A percentile compares a stretch with the other conserved stretches of the same genome.
Conservation (phyloP, 31 red algal genomes). For the Endocladia muricata region DNA sequence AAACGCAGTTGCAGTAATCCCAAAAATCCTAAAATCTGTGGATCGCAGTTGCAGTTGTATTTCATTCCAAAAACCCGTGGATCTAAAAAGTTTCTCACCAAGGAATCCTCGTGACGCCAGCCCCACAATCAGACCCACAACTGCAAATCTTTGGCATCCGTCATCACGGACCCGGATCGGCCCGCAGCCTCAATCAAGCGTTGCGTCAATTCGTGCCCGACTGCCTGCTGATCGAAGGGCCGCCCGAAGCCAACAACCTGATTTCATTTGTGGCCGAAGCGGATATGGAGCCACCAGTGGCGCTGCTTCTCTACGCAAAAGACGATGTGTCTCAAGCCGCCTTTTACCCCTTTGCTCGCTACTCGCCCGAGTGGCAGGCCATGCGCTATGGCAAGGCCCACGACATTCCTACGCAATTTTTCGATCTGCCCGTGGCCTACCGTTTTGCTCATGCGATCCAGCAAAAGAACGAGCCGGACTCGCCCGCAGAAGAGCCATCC, state of each 20-base stretch:
- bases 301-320: not conserved
- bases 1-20: too few species aligned
- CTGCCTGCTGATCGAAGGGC: not conserved
- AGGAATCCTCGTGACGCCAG: too few species aligned
- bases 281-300: not conserved
- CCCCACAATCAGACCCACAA: too few species aligned
- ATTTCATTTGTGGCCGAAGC: not conserved
- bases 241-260: not conserved
- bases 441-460: not conserved
- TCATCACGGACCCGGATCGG: not conserved
- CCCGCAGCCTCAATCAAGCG: not conserved
- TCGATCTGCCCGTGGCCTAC: not conserved
- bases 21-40: too few species aligned
- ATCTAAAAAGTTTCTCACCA: too few species aligned
- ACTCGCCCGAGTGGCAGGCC: not conserved
- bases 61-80: too few species aligned
- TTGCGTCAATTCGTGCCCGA: not conserved
- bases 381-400: not conserved
- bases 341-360: not conserved
- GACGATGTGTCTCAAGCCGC: not conserved
- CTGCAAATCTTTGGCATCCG: not conserved
- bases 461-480: not conserved
- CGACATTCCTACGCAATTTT: not conserved
- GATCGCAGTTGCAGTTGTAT: too few species aligned
- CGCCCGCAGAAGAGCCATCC: not conserved